phyloP scores from a whole-genome alignment of 2,329 filamentous ascomycete species.

The Neopestalotiopsis sp. region DNA sequence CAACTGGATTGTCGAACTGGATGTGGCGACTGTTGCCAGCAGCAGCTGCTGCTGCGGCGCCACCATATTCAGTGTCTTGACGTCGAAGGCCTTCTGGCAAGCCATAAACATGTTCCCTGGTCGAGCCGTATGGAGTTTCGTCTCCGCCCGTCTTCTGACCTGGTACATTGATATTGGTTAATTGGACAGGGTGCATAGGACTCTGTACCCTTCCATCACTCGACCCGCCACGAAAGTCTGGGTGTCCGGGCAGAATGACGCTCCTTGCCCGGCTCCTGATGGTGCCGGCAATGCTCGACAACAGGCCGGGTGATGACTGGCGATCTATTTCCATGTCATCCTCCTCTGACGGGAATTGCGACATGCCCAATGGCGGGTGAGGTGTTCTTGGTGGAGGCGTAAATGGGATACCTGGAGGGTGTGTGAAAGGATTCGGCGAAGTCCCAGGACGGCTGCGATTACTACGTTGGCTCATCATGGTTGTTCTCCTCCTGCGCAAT shows the following conservation, averaged over 20 bases:
- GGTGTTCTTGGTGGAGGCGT: slow-evolving; percentile 38
- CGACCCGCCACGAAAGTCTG: slow-evolving; percentile 45
- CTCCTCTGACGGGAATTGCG: slow-evolving; percentile 75
- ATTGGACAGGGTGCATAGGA: slow-evolving; percentile 65
- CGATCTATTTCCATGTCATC: slow-evolving; percentile 59
- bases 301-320: slow-evolving; percentile 51
- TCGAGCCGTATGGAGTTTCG: slow-evolving; percentile 45
- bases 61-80: slow-evolving; percentile 54
- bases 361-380: slow-evolving; percentile 88
- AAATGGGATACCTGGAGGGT: slow-evolving; percentile 36
- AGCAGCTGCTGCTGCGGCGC: slow-evolving; percentile 42
- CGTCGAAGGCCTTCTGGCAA: slow-evolving; percentile 45
- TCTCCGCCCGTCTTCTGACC: slow-evolving; percentile 51
- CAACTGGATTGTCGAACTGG: slow-evolving; percentile 50
- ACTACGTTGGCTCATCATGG: slow-evolving; percentile 47
- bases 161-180: slow-evolving; percentile 65
- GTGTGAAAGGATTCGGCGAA: slow-evolving; percentile 39
- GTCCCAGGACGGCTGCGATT: slow-evolving; percentile 33
- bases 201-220: slow-evolving; percentile 49
- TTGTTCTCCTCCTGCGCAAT: slow-evolving; percentile 73
- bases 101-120: slow-evolving; percentile 55
- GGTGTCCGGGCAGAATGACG: slow-evolving; percentile 44
- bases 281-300: slow-evolving; percentile 63
- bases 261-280: slow-evolving; percentile 54
- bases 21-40: slow-evolving; percentile 47